These are phyloP conservation scores for Phytophthora uliginosa DNA, from an alignment of 352 stramenopile species.

Conservation along the genomic window DNA sequence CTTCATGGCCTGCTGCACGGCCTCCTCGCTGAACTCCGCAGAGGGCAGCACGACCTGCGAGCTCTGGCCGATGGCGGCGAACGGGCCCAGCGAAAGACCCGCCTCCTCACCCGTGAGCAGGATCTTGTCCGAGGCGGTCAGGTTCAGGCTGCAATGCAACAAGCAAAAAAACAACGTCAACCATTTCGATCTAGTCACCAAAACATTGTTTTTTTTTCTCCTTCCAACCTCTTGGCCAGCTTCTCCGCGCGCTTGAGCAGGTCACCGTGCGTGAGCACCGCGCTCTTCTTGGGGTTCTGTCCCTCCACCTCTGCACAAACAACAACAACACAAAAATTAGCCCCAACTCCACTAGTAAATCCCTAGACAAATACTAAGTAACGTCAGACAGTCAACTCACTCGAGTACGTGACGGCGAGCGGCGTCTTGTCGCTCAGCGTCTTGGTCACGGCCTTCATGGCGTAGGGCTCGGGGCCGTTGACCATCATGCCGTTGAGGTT, in stretches of 20 bases:
- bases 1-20: constrained; percentile 80
- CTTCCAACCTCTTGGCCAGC: constrained; percentile 74
- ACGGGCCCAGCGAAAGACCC: constrained; percentile 72
- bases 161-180: neutral
- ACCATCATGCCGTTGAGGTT: constrained; percentile 86
- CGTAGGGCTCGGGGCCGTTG: constrained; percentile 80
- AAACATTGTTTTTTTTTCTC: neutral
- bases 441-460: constrained; percentile 67
- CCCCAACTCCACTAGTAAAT: constrained; percentile 1
- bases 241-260: constrained; percentile 79
- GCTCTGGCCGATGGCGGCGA: constrained; percentile 81
- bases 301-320: constrained; percentile 69
- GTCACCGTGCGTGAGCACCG: constrained; percentile 82
- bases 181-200: neutral
- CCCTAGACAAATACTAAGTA: neutral
- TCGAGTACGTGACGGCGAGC: constrained; percentile 81
- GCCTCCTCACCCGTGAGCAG: constrained; percentile 76
- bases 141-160: constrained; percentile 55
- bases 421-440: constrained; percentile 78
- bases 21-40: constrained; percentile 71
- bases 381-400: constrained; percentile 44
- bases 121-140: constrained; percentile 88
- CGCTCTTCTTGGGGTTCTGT: constrained; percentile 86
- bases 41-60: constrained; percentile 85
- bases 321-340: constrained; percentile 10